Percentiles rank a stretch among this genome's conserved stretches.
phyloP scores from a whole-genome alignment of 2,329 filamentous ascomycete species.

The Neonectria punicea region DNA sequence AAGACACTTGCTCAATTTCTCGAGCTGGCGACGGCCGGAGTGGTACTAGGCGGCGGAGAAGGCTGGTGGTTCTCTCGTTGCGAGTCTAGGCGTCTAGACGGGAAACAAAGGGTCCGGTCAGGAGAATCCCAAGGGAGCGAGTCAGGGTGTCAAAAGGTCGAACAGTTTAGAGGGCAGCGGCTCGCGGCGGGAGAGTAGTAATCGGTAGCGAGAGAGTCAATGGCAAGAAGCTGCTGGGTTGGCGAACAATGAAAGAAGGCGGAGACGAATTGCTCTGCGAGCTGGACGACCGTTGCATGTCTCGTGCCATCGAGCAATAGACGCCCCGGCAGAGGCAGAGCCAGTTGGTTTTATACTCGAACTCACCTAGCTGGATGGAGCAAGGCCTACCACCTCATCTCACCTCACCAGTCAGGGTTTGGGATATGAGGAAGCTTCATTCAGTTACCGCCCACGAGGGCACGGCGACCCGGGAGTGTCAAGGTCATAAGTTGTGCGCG shows the following conservation, averaged over 20 bases:
- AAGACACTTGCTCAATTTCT: slow-evolving; percentile 14
- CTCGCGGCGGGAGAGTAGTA: slow-evolving; percentile 13
- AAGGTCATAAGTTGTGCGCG: slow-evolving; percentile 23
- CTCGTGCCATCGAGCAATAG: slow-evolving; percentile 53
- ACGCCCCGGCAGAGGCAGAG: slow-evolving; percentile 47
- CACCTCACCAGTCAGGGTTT: slow-evolving; percentile 6
- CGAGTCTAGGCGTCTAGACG: slow-evolving; percentile 8
- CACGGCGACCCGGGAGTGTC: slow-evolving; percentile 9
- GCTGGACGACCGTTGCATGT: slow-evolving; percentile 52
- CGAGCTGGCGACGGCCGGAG: slow-evolving; percentile 12
- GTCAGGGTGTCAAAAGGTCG: slow-evolving; percentile 17
- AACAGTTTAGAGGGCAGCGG: slow-evolving; percentile 3
- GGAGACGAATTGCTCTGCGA: slow-evolving; percentile 47
- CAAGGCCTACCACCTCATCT: slow-evolving; percentile 26
- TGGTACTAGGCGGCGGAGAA: slow-evolving; percentile 8
- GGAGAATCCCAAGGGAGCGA: slow-evolving; percentile 13
- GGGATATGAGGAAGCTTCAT: slow-evolving; percentile 25
- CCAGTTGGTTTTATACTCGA: slow-evolving; percentile 54
- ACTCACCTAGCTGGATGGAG: slow-evolving; percentile 37
- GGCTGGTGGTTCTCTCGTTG: background rate
- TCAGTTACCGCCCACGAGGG: slow-evolving; percentile 31
- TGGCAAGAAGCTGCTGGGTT: slow-evolving; percentile 18
- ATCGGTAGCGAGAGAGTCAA: slow-evolving; percentile 10
- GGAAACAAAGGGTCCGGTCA: slow-evolving; percentile 9
- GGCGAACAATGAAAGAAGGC: slow-evolving; percentile 20